Conservation (phyloP, 2,329 filamentous ascomycete genomes). For the Phaeosphaeriaceae sp. region DNA sequence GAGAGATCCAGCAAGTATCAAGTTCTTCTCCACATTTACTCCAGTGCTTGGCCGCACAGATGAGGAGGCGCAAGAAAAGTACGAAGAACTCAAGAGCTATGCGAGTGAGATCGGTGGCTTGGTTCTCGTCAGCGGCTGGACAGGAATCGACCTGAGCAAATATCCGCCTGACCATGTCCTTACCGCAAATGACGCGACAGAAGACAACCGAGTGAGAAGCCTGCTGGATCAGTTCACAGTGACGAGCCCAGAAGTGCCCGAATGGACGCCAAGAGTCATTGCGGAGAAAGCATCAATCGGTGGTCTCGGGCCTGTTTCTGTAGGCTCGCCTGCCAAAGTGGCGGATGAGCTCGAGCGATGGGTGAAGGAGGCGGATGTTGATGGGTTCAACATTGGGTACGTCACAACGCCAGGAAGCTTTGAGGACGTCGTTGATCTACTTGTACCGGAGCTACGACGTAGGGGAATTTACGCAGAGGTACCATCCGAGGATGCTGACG, state of each 20-base stretch:
- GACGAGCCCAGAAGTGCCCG: slow-evolving; percentile 35
- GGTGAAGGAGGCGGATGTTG: slow-evolving; percentile 53
- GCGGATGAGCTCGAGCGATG: slow-evolving; percentile 57
- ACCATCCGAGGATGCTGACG: slow-evolving; percentile 23
- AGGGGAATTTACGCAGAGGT: slow-evolving; percentile 39
- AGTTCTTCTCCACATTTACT: slow-evolving; percentile 55
- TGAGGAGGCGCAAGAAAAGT: slow-evolving; percentile 60
- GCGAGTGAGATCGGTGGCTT: slow-evolving; percentile 62
- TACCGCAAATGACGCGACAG: slow-evolving; percentile 61
- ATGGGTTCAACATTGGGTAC: slow-evolving; percentile 48
- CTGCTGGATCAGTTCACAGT: slow-evolving; percentile 44
- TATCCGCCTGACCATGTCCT: slow-evolving; percentile 66
- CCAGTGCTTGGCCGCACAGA: slow-evolving; percentile 46
- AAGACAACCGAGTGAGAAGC: slow-evolving; percentile 52
- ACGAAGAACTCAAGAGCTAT: slow-evolving; percentile 59
- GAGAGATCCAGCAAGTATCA: slow-evolving; percentile 64
- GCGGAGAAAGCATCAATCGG: slow-evolving; percentile 63
- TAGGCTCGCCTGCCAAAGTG: slow-evolving; percentile 47
- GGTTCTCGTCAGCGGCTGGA: slow-evolving; percentile 65
- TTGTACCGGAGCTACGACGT: slow-evolving; percentile 46
- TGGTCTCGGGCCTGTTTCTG: slow-evolving; percentile 56
- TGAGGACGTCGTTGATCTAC: slow-evolving; percentile 46
- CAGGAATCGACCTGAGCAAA: slow-evolving; percentile 65
- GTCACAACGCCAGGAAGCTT: slow-evolving; percentile 54
- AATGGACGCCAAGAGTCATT: slow-evolving; percentile 39